Percentiles rank a stretch among this genome's conserved stretches.
These are phyloP conservation scores for Pyrus communis DNA, from an alignment of 306 rosid species.

Conservation along the genomic window DNA sequence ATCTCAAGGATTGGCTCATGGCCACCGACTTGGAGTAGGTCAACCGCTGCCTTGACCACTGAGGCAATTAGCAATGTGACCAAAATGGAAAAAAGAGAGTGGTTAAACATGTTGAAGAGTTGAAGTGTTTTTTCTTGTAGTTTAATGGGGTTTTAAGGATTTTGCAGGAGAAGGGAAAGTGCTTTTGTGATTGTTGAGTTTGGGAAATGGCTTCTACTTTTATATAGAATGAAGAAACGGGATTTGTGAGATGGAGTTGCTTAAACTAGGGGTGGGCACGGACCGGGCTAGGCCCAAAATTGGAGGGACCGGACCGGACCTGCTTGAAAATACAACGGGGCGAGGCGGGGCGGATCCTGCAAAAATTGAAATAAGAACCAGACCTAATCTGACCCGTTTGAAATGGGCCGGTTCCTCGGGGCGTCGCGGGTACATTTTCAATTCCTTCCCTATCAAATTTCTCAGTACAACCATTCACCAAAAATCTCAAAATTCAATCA, in stretches of 20 bases:
- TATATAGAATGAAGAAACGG: constrained; percentile 14
- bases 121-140: neutral
- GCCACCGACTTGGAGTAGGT: constrained; percentile 40
- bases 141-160: neutral
- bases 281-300: too few species aligned
- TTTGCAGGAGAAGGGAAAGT: neutral
- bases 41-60: constrained; percentile 28
- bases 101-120: constrained; percentile 22
- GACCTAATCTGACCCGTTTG: too few species aligned
- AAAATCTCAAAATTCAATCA: too few species aligned
- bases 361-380: too few species aligned
- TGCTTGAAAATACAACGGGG: too few species aligned
- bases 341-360: accelerated
- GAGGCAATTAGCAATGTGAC: constrained; percentile 21
- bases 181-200: constrained; percentile 9
- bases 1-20: constrained; percentile 57
- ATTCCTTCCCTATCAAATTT: too few species aligned
- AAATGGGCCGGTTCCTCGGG: too few species aligned
- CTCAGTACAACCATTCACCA: too few species aligned
- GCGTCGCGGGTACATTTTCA: too few species aligned
- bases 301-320: too few species aligned
- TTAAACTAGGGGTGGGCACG: too few species aligned
- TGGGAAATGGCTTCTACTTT: constrained; percentile 9
- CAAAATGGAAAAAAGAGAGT: constrained; percentile 15
- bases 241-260: neutral